Conservation (phyloP, 2,329 filamentous ascomycete species). For the Alternaria conjuncta region DNA sequence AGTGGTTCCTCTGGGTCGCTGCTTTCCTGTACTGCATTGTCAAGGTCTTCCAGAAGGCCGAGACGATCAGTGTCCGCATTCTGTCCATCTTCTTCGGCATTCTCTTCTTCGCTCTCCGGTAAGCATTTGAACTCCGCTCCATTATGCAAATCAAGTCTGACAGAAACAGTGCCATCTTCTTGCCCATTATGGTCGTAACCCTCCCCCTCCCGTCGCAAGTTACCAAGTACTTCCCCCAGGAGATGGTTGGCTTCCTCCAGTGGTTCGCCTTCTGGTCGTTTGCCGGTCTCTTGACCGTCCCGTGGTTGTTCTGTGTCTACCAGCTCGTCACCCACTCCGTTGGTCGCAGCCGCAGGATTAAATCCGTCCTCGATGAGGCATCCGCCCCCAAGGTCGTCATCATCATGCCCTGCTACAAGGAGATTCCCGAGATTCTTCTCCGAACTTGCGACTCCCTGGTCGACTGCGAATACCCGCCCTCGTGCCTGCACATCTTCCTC, state of each 20-base stretch:
- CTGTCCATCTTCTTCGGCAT: constrained; percentile 78
- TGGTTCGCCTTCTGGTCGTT: constrained; percentile 98
- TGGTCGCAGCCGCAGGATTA: constrained; percentile 80
- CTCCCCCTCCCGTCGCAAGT: constrained; percentile 79
- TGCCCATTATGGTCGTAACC: constrained; percentile 94
- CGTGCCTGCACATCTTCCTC: constrained; percentile 92
- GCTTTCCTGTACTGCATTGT: constrained; percentile 90
- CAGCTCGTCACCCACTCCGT: constrained; percentile 87
- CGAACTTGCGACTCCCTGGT: constrained; percentile 90
- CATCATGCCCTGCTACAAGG: constrained; percentile 96
- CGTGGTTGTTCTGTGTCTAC: constrained; percentile 93
- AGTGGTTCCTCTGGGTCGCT: constrained; percentile 95
- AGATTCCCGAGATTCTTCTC: constrained; percentile 82
- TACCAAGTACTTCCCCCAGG: constrained; percentile 72
- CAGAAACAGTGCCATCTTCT: constrained; percentile 72
- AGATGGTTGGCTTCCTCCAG: constrained; percentile 76
- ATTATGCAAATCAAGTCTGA: constrained; percentile 18
- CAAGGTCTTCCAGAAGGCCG: constrained; percentile 89
- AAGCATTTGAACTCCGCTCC: constrained; percentile 31
- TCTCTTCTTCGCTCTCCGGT: constrained; percentile 79
- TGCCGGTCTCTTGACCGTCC: constrained; percentile 80
- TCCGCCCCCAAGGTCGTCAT: constrained; percentile 94
- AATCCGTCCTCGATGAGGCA: constrained; percentile 80
- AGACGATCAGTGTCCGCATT: constrained; percentile 81
- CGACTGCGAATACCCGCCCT: constrained; percentile 89